Evolutionary conservation across 306 rosid species (phyloP).

Genomic region (Casuarina cunninghamiana): DNA sequence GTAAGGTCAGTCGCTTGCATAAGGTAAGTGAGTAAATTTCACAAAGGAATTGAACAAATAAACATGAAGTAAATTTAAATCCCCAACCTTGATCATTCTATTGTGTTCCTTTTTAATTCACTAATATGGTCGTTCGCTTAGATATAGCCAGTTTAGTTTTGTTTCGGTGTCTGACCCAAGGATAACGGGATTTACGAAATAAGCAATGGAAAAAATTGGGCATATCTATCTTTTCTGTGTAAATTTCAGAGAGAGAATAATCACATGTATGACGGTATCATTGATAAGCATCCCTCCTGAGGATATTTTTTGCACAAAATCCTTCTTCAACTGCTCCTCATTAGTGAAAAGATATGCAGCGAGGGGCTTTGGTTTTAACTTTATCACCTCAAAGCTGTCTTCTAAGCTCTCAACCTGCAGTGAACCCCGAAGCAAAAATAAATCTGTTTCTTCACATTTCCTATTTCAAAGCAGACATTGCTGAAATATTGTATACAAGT

Average conservation of each 20-base stretch:
- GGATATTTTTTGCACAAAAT: constrained; percentile 64
- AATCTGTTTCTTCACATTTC: neutral
- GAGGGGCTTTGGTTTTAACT: constrained; percentile 75
- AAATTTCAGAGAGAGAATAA: constrained; percentile 24
- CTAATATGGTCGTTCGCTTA: neutral
- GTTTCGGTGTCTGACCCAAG: neutral
- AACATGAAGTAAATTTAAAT: neutral
- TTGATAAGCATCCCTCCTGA: constrained; percentile 91
- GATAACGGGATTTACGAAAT: neutral
- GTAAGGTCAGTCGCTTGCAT: neutral
- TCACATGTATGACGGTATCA: constrained; percentile 68
- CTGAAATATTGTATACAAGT: neutral
- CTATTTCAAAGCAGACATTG: neutral
- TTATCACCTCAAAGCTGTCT: constrained; percentile 60
- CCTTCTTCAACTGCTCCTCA: constrained; percentile 67
- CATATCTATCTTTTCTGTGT: constrained; percentile 1
- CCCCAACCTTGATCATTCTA: neutral
- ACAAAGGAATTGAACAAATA: neutral
- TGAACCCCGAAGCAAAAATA: neutral
- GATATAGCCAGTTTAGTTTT: neutral
- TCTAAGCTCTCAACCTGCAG: constrained; percentile 65
- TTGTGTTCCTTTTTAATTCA: neutral
- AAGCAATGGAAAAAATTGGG: neutral
- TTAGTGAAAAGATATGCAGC: constrained; percentile 79
- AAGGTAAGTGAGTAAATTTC: neutral